phyloP scores from a whole-genome alignment of 768 basidiomycete genomes.

The Lepiota brunneoincarnata region DNA sequence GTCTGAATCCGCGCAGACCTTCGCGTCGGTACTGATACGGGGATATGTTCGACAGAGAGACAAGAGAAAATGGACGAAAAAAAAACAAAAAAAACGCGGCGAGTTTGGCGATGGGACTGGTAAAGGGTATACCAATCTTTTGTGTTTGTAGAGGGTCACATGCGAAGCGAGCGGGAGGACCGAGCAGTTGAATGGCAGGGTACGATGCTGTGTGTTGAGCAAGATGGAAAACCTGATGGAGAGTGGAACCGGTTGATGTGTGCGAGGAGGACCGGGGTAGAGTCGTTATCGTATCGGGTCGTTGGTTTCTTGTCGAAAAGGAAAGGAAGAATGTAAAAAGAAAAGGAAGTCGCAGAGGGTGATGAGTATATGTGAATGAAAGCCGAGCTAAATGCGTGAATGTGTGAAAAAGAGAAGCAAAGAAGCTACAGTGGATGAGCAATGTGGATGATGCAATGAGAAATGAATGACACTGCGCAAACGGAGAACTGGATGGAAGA shows the following conservation, averaged over 20 bases:
- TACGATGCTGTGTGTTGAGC: neutral
- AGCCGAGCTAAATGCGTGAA: slow-evolving; percentile 1
- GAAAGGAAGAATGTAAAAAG: slow-evolving; percentile 9
- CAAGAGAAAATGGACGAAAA: neutral
- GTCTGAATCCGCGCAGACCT: slow-evolving; percentile 8
- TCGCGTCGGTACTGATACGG: neutral
- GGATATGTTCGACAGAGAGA: neutral
- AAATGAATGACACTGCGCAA: neutral
- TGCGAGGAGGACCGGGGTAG: slow-evolving; percentile 11
- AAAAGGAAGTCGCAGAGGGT: slow-evolving; percentile 5
- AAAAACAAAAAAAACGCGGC: neutral
- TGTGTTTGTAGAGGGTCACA: neutral
- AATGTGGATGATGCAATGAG: neutral
- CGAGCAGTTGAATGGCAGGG: slow-evolving; percentile 21
- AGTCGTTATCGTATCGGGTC: slow-evolving; percentile 10
- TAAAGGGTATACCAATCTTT: neutral
- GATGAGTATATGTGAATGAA: neutral
- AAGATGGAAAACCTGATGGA: neutral
- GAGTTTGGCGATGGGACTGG: neutral
- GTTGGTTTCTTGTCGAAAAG: slow-evolving; percentile 8
- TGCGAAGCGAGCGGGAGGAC: slow-evolving; percentile 7
- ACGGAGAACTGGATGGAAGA: neutral
- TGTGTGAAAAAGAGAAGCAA: slow-evolving; percentile 10
- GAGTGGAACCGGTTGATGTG: slow-evolving; percentile 1
- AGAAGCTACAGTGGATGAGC: neutral